Conservation (phyloP, 345 rosid species). For the Hibiscus syriacus region DNA sequence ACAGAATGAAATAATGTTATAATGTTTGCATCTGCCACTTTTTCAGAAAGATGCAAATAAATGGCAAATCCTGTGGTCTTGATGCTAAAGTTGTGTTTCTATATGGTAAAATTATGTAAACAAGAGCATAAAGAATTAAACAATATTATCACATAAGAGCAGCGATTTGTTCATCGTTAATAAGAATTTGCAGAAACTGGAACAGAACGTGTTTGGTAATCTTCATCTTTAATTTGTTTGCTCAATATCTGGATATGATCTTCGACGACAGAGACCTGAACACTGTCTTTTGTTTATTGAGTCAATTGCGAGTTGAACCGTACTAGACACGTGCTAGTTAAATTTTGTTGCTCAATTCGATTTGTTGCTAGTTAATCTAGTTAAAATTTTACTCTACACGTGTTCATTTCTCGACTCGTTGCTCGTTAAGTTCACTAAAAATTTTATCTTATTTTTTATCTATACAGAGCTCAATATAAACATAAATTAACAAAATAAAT, state of each 20-base stretch:
- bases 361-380: no score
- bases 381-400: no score
- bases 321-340: no score
- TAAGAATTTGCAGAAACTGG: constrained; percentile 10
- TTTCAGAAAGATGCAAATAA: background rate
- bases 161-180: background rate
- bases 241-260: constrained; percentile 49
- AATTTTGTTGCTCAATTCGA: no score
- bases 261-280: constrained; percentile 54
- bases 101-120: background rate
- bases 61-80: background rate
- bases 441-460: no score
- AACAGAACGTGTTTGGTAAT: constrained; percentile 12
- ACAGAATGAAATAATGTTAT: background rate
- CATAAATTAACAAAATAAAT: no score
- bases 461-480: no score
- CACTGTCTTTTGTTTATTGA: constrained; percentile 24
- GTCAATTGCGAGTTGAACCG: background rate
- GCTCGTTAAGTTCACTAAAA: no score
- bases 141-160: background rate
- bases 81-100: background rate
- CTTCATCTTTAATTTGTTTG: constrained; percentile 58
- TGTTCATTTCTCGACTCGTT: no score
- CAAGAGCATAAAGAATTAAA: background rate
- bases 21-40: background rate